Conservation (phyloP, 371 early-diverging fungal genomes). For the Dichotomocladium elegans region DNA sequence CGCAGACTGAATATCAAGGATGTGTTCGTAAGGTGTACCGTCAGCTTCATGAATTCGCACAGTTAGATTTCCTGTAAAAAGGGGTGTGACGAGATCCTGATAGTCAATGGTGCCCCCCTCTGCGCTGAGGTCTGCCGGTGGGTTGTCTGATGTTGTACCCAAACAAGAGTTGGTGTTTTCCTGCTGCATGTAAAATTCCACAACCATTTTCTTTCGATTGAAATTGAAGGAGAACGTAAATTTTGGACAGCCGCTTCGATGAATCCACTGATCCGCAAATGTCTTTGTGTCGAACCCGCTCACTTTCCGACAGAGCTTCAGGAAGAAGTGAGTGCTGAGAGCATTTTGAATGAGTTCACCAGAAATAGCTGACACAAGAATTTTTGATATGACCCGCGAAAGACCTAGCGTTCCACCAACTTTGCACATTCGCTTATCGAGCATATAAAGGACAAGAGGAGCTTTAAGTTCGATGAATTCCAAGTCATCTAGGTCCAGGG, state of each 20-base stretch:
- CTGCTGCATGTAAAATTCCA: slow-evolving; percentile 87
- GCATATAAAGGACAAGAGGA: slow-evolving; percentile 88
- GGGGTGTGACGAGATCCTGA: slow-evolving; percentile 24
- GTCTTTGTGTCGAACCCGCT: slow-evolving; percentile 74
- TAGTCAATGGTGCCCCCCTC: slow-evolving; percentile 1
- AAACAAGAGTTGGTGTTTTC: slow-evolving; percentile 62
- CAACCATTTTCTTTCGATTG: slow-evolving; percentile 91
- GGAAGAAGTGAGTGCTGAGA: slow-evolving; percentile 80
- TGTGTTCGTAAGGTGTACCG: slow-evolving; percentile 91
- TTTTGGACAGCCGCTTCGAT: slow-evolving; percentile 83
- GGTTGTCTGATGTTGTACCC: neutral
- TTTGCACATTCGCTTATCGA: slow-evolving; percentile 87
- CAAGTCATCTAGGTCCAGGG: slow-evolving; percentile 67
- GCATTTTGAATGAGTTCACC: slow-evolving; percentile 78
- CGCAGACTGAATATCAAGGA: slow-evolving; percentile 78
- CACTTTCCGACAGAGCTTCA: slow-evolving; percentile 77
- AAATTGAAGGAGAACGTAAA: slow-evolving; percentile 78
- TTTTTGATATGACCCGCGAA: slow-evolving; percentile 76
- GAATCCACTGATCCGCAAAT: slow-evolving; percentile 95
- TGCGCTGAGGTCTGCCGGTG: neutral
- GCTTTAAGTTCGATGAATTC: slow-evolving; percentile 84
- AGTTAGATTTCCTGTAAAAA: slow-evolving; percentile 80
- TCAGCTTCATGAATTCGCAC: slow-evolving; percentile 93
- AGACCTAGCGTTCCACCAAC: slow-evolving; percentile 74
- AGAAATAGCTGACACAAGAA: slow-evolving; percentile 75